These are phyloP conservation scores for Ogataea pini DNA, from an alignment of 805 yeast species.

Conservation along the genomic window DNA sequence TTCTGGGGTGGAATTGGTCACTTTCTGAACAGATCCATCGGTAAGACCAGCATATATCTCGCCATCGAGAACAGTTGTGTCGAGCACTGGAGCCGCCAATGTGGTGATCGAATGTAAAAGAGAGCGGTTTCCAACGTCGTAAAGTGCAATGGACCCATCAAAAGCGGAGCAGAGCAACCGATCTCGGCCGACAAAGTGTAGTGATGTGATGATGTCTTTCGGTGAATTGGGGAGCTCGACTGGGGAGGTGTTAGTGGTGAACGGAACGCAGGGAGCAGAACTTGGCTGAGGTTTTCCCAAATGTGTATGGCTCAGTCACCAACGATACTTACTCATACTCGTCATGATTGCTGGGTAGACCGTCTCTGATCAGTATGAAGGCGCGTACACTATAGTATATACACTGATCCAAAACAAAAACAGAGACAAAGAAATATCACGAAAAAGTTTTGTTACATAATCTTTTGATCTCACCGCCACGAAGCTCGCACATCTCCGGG, in stretches of 20 bases:
- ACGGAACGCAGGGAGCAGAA: too few species aligned
- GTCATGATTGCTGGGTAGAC: too few species aligned
- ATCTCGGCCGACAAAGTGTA: conserved; percentile 9
- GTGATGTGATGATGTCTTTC: conserved; percentile 15
- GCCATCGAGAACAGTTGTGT: conserved; percentile 10
- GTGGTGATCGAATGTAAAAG: not conserved
- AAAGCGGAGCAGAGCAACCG: conserved; percentile 14
- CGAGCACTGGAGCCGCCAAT: conserved; percentile 18
- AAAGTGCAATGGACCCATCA: conserved; percentile 18
- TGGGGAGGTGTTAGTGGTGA: conserved; percentile 3
- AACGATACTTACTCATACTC: not conserved
- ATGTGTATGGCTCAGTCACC: too few species aligned
- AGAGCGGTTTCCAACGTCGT: conserved; percentile 8
- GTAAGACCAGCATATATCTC: conserved; percentile 41
- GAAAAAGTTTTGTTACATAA: not conserved
- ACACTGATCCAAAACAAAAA: not conserved
- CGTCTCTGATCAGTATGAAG: too few species aligned
- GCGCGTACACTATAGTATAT: not conserved
- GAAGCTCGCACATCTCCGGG: conserved; percentile 1
- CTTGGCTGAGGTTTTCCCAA: too few species aligned
- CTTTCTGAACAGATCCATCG: conserved; percentile 54
- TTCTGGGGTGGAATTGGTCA: conserved; percentile 24
- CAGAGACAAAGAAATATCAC: not conserved
- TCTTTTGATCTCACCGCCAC: not conserved
- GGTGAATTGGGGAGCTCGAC: conserved; percentile 17